Evolutionary conservation across 169 alveolate species (phyloP).

Genomic region (Plasmodium reichenowi): DNA sequence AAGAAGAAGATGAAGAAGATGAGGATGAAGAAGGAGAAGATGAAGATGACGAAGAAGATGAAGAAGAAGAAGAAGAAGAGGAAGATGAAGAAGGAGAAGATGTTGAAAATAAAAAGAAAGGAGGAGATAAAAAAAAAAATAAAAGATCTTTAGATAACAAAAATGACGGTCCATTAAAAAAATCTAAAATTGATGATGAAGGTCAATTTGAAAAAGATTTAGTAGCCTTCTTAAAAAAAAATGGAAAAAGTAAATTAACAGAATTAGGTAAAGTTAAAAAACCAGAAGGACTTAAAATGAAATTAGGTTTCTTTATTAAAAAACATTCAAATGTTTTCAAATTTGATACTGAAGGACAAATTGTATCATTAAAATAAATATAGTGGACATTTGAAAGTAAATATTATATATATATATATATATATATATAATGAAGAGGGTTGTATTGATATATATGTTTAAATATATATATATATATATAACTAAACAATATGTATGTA

Average conservation of each 20-base stretch:
- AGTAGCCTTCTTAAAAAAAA: conserved; percentile 85
- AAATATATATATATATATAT: background rate
- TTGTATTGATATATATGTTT: too few species aligned
- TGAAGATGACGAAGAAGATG: conserved; percentile 89
- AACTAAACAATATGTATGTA: too few species aligned
- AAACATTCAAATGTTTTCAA: conserved; percentile 80
- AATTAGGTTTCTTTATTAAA: conserved; percentile 86
- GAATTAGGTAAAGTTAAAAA: conserved; percentile 87
- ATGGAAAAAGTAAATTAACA: conserved; percentile 87
- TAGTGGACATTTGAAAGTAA: background rate
- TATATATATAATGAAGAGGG: too few species aligned
- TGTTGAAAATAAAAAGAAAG: conserved; percentile 83
- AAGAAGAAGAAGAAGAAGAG: conserved; percentile 82
- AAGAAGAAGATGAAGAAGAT: conserved; percentile 78
- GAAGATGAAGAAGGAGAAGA: conserved; percentile 83
- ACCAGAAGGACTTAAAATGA: conserved; percentile 85
- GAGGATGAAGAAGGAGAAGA: conserved; percentile 81
- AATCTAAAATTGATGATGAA: conserved; percentile 68
- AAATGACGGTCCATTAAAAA: conserved; percentile 57
- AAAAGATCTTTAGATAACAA: conserved; percentile 69
- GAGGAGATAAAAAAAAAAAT: conserved; percentile 77
- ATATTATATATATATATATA: conserved; percentile 3
- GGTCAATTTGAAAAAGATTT: conserved; percentile 81
- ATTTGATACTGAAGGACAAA: conserved; percentile 77
- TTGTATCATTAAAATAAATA: conserved; percentile 57